Base-by-base conservation (phyloP, 768 basidiomycete genomes). In the Tylopilus intermedius region DNA sequence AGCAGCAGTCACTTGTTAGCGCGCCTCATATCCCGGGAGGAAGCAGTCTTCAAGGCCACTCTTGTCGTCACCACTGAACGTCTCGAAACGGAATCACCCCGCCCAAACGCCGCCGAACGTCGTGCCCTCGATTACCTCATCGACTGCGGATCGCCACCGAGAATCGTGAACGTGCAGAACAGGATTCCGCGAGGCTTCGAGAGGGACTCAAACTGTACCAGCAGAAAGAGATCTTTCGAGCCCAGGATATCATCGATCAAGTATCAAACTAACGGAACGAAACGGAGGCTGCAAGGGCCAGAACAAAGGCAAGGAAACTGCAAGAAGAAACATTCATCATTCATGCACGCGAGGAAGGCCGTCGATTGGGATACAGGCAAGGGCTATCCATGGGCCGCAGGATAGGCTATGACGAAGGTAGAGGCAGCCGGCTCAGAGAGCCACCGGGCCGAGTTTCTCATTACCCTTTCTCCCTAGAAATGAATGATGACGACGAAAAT, bases 131-230 rank as follows among this genome's bases (percentile, higher is more conserved):
- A 77, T 43, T 70, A 77, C 55, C 75, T 22, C 64, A 68, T 48
- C 69, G 72, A 24, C 65, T 79, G 50, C 72, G 71, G 44, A 62
- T 67, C 38, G 72, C 71, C 9, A 74, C 71, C 24, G 74, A 75
- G 11, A 71, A 67, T 32, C 71, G 75, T 38, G 55, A 69, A 7
- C 62, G 63, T 11, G 63, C 75, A 1, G 73, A 77, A 55, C 71
- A 70, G 21, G 74, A 78, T 3, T 57, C 66, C 0, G 64, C 69
- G 11, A 64, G 71, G 33, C 64, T 68, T 3, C 62, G 64, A 40
- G 74, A 78, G 56, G 77, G 79, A 54, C 65, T 79, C 35, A 70
- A 68, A 45, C 50, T 75, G 55, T 77, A 79, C 65, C 75, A 76
- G 58, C 74, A 76, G 55, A 65, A 67, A 29, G 76, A 79, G 55